These are phyloP conservation scores for Nakazawaea sp. DNA, from an alignment of 805 yeast genomes.

Conservation along the genomic window DNA sequence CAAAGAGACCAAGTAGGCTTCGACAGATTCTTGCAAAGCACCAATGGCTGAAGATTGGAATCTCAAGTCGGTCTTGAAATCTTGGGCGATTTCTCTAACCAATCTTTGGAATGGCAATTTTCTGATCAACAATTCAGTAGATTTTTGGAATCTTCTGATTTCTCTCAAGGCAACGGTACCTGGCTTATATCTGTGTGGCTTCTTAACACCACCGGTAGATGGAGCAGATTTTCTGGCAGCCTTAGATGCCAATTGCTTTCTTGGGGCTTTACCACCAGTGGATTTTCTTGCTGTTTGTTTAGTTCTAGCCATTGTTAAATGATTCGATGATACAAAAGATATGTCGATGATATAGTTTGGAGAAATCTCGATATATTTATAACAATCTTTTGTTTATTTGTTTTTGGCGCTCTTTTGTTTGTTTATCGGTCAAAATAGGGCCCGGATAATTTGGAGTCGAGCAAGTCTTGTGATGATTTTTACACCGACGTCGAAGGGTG, in stretches of 20 bases:
- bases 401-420: neutral
- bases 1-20: conserved; percentile 92
- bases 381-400: neutral
- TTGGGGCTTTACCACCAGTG: conserved; percentile 95
- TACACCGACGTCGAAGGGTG: no score
- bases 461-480: no score
- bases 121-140: conserved; percentile 91
- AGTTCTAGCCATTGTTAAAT: conserved; percentile 73
- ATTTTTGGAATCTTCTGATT: conserved; percentile 95
- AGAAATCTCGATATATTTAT: neutral
- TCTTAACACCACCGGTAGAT: conserved; percentile 88
- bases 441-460: neutral
- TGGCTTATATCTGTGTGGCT: conserved; percentile 95
- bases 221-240: conserved; percentile 94
- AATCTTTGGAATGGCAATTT: conserved; percentile 96
- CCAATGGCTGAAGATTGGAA: conserved; percentile 97
- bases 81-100: conserved; percentile 94
- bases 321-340: no score
- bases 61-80: conserved; percentile 87
- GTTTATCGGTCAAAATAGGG: neutral
- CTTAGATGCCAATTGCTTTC: conserved; percentile 87
- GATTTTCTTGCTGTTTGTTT: conserved; percentile 93
- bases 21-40: conserved; percentile 98
- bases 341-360: neutral
- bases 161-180: conserved; percentile 96